phyloP scores from a whole-genome alignment of 75 land plant species.

The Ceratopteris richardii region DNA sequence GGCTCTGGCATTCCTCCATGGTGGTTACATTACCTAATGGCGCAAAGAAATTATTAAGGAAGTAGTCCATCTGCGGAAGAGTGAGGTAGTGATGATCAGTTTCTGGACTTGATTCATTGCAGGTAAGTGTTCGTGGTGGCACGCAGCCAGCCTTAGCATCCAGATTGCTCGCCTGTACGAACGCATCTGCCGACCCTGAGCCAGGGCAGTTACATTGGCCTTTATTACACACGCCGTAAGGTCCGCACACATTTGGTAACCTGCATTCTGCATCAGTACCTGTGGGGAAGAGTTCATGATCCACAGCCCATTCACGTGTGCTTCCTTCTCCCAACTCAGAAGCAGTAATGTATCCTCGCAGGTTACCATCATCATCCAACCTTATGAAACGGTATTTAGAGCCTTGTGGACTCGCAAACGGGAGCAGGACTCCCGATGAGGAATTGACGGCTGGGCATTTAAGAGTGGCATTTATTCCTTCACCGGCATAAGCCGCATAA shows the following conservation, averaged over 20 bases:
- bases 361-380: constrained; percentile 12
- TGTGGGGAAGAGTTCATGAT: constrained; percentile 2
- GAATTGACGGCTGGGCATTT: not conserved
- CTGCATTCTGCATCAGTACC: constrained; percentile 4
- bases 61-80: constrained; percentile 7
- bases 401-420: not conserved
- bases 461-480: not conserved
- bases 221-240: constrained; percentile 22
- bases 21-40: constrained; percentile 7
- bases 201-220: constrained; percentile 26
- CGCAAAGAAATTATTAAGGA: constrained; percentile 1
- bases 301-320: not conserved
- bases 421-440: not conserved
- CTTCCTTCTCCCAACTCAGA: not conserved
- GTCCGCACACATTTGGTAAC: constrained; percentile 24
- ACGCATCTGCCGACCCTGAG: constrained; percentile 10
- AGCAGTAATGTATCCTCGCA: not conserved
- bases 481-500: no score
- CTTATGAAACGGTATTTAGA: constrained; percentile 3
- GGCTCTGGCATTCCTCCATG: constrained; percentile 5
- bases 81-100: constrained; percentile 3
- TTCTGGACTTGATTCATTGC: not conserved
- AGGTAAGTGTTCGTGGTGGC: constrained; percentile 2
- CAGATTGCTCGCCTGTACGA: not conserved
- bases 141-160: constrained; percentile 7